A percentile compares a stretch with the other conserved stretches of the same genome.
phyloP scores from a whole-genome alignment of 768 basidiomycete genomes.

The Suillus lakei region DNA sequence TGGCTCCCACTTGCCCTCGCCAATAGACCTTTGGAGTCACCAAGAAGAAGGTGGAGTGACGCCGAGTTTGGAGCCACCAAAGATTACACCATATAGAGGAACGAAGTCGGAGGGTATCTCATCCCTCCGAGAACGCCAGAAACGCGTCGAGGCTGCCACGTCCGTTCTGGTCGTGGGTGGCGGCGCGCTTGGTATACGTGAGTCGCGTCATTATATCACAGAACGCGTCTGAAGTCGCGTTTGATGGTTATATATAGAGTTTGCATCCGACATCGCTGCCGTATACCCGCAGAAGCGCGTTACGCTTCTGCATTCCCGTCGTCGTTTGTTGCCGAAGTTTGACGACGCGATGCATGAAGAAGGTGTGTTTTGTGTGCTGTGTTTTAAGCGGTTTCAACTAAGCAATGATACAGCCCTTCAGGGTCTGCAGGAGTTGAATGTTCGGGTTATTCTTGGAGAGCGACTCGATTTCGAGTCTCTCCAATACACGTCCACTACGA shows the following conservation, averaged over 20 bases:
- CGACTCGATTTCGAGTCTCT: constrained; percentile 51
- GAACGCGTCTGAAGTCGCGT: background rate
- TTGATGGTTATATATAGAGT: constrained; percentile 44
- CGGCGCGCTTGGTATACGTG: constrained; percentile 75
- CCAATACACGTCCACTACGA: constrained; percentile 14
- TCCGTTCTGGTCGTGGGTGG: constrained; percentile 72
- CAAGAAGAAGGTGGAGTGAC: background rate
- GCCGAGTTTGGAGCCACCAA: background rate
- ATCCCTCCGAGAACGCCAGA: constrained; percentile 58
- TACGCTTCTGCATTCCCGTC: constrained; percentile 64
- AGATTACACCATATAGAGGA: constrained; percentile 37
- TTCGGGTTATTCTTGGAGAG: constrained; percentile 58
- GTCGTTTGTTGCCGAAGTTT: constrained; percentile 57
- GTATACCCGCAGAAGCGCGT: constrained; percentile 56
- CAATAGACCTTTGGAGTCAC: constrained; percentile 58
- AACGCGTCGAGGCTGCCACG: constrained; percentile 46
- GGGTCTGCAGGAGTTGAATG: constrained; percentile 45
- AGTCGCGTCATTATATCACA: constrained; percentile 20
- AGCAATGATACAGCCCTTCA: constrained; percentile 35
- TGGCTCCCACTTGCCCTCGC: constrained; percentile 58
- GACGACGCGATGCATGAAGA: constrained; percentile 53
- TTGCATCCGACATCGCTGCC: constrained; percentile 64
- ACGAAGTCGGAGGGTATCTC: constrained; percentile 52
- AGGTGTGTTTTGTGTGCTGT: constrained; percentile 35
- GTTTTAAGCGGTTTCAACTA: background rate